Base-by-base conservation (phyloP, 306 rosid genomes). In the Rosa multiflora region DNA sequence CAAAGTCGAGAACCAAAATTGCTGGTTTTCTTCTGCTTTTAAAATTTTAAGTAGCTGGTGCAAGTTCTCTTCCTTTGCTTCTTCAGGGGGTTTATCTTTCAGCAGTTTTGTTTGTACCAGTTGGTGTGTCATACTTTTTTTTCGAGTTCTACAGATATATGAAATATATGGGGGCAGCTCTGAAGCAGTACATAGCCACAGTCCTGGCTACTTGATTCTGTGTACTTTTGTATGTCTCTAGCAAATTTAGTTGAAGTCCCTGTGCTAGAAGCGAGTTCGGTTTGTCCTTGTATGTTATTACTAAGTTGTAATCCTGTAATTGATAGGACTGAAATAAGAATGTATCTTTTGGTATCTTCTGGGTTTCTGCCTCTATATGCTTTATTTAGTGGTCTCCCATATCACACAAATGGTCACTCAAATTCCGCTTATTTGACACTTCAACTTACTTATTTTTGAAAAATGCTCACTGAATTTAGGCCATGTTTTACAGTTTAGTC, bases 191-290 rank as follows among this genome's bases (percentile, higher is more conserved):
- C 53, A 42, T 79, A 53, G 59, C 59, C 80, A 17, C 46, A 40
- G 67, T 67, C n/a, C 66, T 42, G 80, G 79, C 80, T 77, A 39
- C 84, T 81, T 69, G 15, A 77, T 81, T 69, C 32, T 62, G 18
- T 52, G 26, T 56, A 9, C 17, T 78, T 67, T 11, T 43, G 37
- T 42, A 39, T 66, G 58, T 62, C 66, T 23, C 66, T 44, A 59
- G 55, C 62, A 61, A 55, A 37, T 10, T 64, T 74, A 47, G 46
- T 58, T 80, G 42, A 61, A 32, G 73, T n/a, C 47, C 67, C 20
- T 48, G 76, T 72, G 8, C 35, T 61, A 59, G 77, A 69, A 62
- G 39, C 23, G 53, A 37, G 48, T 23, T 37, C 23, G 20, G 55
- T 46, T 55, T 62, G 23, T 46, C 20, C 4, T 59, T 49, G 53